Evolutionary conservation across 2,329 filamentous ascomycete species (phyloP).

Genomic region (Penicillium brasilianum): DNA sequence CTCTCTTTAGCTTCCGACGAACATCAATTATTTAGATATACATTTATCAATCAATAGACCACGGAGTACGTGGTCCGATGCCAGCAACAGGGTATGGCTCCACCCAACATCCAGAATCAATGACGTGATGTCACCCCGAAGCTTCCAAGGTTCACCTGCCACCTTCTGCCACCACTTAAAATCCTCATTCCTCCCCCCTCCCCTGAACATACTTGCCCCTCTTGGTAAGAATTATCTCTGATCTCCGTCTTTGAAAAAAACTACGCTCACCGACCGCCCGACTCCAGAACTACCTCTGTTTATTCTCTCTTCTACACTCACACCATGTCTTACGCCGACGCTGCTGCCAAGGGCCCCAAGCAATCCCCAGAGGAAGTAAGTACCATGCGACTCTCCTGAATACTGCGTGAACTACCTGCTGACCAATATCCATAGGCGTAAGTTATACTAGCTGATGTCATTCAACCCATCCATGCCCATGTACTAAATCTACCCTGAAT

Average conservation of each 20-base stretch:
- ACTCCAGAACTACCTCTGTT: neutral
- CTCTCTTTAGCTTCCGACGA: neutral
- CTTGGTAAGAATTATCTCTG: conserved; percentile 12
- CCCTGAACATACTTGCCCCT: conserved; percentile 6
- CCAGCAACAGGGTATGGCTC: conserved; percentile 8
- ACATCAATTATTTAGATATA: neutral
- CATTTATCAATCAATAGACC: neutral
- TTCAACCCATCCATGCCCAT: neutral
- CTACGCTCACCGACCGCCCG: neutral
- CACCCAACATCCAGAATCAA: conserved; percentile 26
- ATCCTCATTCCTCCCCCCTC: conserved; percentile 22
- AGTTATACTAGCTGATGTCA: conserved; percentile 26
- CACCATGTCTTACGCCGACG: conserved; percentile 56
- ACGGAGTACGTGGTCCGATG: neutral
- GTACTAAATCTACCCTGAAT: conserved; percentile 16
- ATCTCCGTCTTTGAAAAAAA: neutral
- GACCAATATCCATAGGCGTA: conserved; percentile 41
- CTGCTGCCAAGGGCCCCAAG: conserved; percentile 53
- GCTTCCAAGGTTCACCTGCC: conserved; percentile 21
- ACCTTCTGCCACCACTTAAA: conserved; percentile 28
- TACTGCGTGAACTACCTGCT: neutral
- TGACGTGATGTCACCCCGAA: conserved; percentile 41
- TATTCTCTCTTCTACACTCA: neutral
- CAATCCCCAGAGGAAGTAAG: conserved; percentile 55
- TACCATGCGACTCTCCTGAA: conserved; percentile 8